Base-by-base conservation (phyloP, 2,329 filamentous ascomycete species). In the Pseudopyrenochaeta lycopersici region DNA sequence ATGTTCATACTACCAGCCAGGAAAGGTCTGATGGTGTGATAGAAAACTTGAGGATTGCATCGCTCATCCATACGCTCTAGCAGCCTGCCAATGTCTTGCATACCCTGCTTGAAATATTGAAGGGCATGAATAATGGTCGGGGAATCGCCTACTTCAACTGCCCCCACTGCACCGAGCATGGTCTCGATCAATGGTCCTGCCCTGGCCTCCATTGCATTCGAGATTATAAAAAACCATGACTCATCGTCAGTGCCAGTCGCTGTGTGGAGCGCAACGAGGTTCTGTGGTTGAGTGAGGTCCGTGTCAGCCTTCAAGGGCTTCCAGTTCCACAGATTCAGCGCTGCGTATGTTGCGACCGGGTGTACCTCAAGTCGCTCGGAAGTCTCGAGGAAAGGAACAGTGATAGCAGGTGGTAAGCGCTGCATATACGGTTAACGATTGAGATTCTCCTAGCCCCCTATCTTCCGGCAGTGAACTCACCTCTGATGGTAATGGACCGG, bases 401-500 rank as follows among this genome's bases (percentile, higher is more conserved):
- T 51, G n/a, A 75, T 65, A 11, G 64, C 59, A 33, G 71, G 64
- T 20, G 72, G 72, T 18, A 75, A 52, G 27, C 62, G 58, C 70
- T 75, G 21, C 20, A 12, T 11, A 3, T 9, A 20, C 17, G 14
- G 30, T 70, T 17, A 71, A 58, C 18, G 46, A 36, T 30, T 27
- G 21, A n/a, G 11, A 9, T 11, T 21, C 4, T 7, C 14, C 1
- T 23, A 23, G 14, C 10, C 2, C n/a, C n/a, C 1, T 33, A 11
- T 33, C 33, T 31, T 15, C 33, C 2, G 12, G 32, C 4, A 4
- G 17, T 12, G 21, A 14, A 47, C 77, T 64, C 66, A 91, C 90
- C 77, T 93, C 87, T 56, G 84, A 82, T 7, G 90, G 87, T 47
- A 80, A 82, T 18, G 88, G 83, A 4, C 88, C 89, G 42, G 90